Base-by-base conservation (phyloP, 352 stramenopile genomes). In the Phytophthora pistaciae region DNA sequence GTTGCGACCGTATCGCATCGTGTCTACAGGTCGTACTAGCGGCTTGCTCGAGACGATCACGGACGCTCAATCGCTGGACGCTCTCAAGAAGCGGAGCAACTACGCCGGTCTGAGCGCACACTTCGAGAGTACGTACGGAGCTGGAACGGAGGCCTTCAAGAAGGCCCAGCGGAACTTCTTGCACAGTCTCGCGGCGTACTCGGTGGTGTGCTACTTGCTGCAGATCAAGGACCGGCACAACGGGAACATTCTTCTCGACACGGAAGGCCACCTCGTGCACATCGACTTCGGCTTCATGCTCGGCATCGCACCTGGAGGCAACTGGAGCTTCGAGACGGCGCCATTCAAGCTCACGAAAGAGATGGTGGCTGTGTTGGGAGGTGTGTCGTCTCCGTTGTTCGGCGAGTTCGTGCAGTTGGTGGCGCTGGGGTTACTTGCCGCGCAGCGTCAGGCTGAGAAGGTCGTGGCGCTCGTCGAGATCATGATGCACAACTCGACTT, bases 251-350 rank as follows among this genome's bases (percentile, higher is more conserved):
- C 74, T 99, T 57, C 80, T 99, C 33, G 93, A 98, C 70, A 85
- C 71, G 20, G 61, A 93, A 50, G 95, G 95, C 0, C 88, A 98
- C 61, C 66, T 98, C 29, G 88, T 98, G 42, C 97, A 99, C 84
- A 99, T 99, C 61, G 97, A 99, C 80, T 99, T 99, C 78, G 97
- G 97, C 5, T 99, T 98, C 70, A 90, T 99, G 46, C 84, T 99
- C 5, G 96, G 95, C 23, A 97, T 98, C 60, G 94, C 91, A 21
- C 97, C 97, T 31, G 95, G 98, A 33, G 95, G 94, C 36, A 91
- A 95, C 40, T 98, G 98, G 74, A 97, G 87, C 66, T 87, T 97
- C 36, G 97, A 99, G 84, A 85, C 82, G 50, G 96, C 97, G 23
- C 94, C 97, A 1, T 99, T 99, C 79, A 99, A 99, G 74, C 82